Percentiles rank a stretch among this genome's conserved stretches.
Evolutionary conservation across 176 grass and related monocot genomes (phyloP).

Genomic region (Saccharum officinarum): DNA sequence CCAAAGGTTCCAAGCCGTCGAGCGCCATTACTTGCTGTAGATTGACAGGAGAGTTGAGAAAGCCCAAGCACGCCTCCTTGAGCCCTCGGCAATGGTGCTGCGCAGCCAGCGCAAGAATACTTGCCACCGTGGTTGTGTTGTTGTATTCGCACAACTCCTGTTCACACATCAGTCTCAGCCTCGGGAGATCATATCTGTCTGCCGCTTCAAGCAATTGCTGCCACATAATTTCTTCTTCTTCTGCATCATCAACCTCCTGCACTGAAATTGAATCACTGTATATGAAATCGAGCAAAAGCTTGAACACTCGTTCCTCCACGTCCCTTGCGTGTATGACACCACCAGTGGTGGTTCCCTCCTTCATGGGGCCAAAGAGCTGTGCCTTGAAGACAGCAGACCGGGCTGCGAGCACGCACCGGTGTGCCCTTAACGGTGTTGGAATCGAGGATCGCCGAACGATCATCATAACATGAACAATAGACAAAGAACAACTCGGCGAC

Average conservation of each 20-base stretch:
- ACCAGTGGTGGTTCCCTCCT: constrained; percentile 9
- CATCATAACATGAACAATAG: no score
- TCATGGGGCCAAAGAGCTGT: constrained; percentile 50
- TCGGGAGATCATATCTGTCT: constrained; percentile 40
- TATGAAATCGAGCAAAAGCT: constrained; percentile 33
- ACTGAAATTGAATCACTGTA: constrained; percentile 40
- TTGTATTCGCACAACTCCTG: neutral
- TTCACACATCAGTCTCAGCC: constrained; percentile 41
- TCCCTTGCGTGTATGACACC: constrained; percentile 36
- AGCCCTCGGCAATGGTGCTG: neutral
- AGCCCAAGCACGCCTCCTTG: neutral
- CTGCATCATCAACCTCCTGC: neutral
- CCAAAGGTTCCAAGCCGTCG: constrained; percentile 25
- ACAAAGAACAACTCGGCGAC: no score
- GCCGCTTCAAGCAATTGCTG: constrained; percentile 43
- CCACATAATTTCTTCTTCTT: neutral
- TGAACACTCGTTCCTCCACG: constrained; percentile 41
- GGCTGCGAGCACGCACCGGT: neutral
- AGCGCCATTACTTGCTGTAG: neutral
- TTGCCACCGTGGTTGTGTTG: neutral
- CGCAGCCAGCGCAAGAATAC: neutral
- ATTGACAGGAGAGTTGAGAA: neutral
- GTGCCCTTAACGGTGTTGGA: no score
- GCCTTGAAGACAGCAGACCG: neutral
- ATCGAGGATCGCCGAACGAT: no score